phyloP scores from a whole-genome alignment of 495 filamentous ascomycete genomes.

The Alectoria sarmentosa region DNA sequence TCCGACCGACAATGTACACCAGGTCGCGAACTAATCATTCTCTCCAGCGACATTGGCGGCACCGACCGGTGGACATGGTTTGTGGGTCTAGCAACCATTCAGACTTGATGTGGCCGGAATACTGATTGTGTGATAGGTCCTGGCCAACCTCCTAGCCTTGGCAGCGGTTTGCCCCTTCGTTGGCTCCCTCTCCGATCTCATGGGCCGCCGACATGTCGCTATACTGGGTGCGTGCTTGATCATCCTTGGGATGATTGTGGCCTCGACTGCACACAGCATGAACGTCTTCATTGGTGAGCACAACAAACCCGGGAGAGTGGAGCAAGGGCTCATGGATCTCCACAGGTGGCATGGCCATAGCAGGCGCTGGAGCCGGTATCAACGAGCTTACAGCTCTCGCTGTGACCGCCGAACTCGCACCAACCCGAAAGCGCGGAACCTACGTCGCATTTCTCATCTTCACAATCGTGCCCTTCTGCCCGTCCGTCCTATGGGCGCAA shows the following conservation, averaged over 20 bases:
- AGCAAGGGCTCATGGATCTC: slow-evolving; percentile 30
- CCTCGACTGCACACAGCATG: slow-evolving; percentile 57
- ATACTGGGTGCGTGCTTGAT: slow-evolving; percentile 52
- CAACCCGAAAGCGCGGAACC: slow-evolving; percentile 57
- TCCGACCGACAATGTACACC: background rate
- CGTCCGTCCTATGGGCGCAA: slow-evolving; percentile 63
- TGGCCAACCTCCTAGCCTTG: slow-evolving; percentile 59
- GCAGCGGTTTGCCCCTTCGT: slow-evolving; percentile 68
- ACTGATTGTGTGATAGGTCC: slow-evolving; percentile 32
- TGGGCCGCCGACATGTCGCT: slow-evolving; percentile 62
- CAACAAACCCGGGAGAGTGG: slow-evolving; percentile 13
- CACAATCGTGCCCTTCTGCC: slow-evolving; percentile 61
- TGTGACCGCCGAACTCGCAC: slow-evolving; percentile 62
- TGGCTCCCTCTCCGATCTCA: slow-evolving; percentile 60
- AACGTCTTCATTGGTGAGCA: slow-evolving; percentile 59
- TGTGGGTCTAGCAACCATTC: slow-evolving; percentile 30
- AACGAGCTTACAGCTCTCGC: slow-evolving; percentile 63
- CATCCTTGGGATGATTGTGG: slow-evolving; percentile 59
- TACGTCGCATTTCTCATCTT: slow-evolving; percentile 62
- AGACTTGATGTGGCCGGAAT: background rate
- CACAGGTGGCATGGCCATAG: slow-evolving; percentile 53
- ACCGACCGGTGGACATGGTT: slow-evolving; percentile 67
- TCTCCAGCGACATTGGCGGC: slow-evolving; percentile 49
- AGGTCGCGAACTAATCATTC: background rate
- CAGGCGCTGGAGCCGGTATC: slow-evolving; percentile 56